Evolutionary conservation across 352 stramenopile species (phyloP).

Genomic region (Globisporangium rhizosaccharum): DNA sequence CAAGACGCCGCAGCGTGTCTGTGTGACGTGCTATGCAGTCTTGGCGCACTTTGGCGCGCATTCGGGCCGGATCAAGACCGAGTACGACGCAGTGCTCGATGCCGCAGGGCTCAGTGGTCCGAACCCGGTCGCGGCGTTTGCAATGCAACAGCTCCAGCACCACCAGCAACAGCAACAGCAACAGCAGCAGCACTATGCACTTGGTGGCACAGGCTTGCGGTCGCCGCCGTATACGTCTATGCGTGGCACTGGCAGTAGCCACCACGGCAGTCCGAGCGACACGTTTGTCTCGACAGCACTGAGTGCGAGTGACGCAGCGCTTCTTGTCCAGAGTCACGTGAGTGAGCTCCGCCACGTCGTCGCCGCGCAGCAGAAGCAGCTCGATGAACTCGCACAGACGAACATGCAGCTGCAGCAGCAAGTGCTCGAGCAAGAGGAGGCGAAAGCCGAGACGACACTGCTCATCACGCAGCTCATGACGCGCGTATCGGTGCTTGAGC

Average conservation of each 20-base stretch:
- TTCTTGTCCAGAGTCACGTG: slow-evolving; percentile 26
- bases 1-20: slow-evolving; percentile 71
- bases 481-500: slow-evolving; percentile 69
- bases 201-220: slow-evolving; percentile 8
- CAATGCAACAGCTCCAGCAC: slow-evolving; percentile 24
- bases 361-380: slow-evolving; percentile 55
- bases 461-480: slow-evolving; percentile 85
- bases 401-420: slow-evolving; percentile 82
- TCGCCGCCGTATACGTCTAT: slow-evolving; percentile 5
- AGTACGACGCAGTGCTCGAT: slow-evolving; percentile 24
- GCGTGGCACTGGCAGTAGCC: not conserved
- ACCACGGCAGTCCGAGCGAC: slow-evolving; percentile 7
- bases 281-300: slow-evolving; percentile 6
- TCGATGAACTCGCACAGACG: slow-evolving; percentile 64
- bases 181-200: slow-evolving; percentile 17
- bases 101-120: slow-evolving; percentile 15
- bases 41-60: slow-evolving; percentile 33
- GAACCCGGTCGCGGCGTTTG: slow-evolving; percentile 23
- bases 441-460: slow-evolving; percentile 81
- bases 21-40: slow-evolving; percentile 68
- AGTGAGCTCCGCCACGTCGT: slow-evolving; percentile 50
- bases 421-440: slow-evolving; percentile 71
- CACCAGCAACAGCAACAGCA: slow-evolving; percentile 18
- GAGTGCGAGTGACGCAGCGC: not conserved
- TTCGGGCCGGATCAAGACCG: slow-evolving; percentile 20